Evolutionary conservation across 2,329 filamentous ascomycete genomes (phyloP).

Genomic region (Penicillium sp.): DNA sequence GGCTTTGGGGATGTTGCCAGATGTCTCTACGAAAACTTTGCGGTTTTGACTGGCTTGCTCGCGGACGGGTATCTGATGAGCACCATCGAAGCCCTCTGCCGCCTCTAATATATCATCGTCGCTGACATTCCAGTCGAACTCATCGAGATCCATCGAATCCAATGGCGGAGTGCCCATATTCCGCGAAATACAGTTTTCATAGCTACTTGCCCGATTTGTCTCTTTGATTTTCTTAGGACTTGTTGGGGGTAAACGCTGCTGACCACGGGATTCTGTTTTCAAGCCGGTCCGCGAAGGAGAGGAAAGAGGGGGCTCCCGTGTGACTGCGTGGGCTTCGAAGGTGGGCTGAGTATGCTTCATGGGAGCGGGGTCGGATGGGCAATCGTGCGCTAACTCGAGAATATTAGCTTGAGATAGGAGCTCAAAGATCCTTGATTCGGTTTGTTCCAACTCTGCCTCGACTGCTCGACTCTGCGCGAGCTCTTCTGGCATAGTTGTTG

Average conservation of each 20-base stretch:
- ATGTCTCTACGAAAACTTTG: constrained; percentile 42
- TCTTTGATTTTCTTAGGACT: constrained; percentile 7
- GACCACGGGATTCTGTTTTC: constrained; percentile 3
- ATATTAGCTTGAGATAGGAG: constrained; percentile 34
- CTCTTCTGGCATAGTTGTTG: constrained; percentile 31
- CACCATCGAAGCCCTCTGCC: constrained; percentile 37
- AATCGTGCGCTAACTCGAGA: constrained; percentile 17
- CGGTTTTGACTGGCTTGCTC: constrained; percentile 24
- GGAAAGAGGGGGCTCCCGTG: background rate
- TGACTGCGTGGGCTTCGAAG: background rate
- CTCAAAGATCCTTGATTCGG: constrained; percentile 33
- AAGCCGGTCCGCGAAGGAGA: background rate
- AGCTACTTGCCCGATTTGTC: constrained; percentile 9
- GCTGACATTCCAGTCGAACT: constrained; percentile 44
- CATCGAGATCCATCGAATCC: constrained; percentile 28
- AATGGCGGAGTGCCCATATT: constrained; percentile 42
- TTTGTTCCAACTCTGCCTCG: constrained; percentile 32
- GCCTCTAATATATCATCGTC: constrained; percentile 48
- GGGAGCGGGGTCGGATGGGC: background rate
- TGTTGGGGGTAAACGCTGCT: background rate
- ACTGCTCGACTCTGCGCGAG: constrained; percentile 34
- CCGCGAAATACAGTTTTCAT: constrained; percentile 33
- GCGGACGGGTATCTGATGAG: constrained; percentile 14
- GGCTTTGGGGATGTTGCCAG: constrained; percentile 35
- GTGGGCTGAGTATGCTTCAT: background rate